These are phyloP conservation scores for Eutypella sp. DNA, from an alignment of 2,329 filamentous ascomycete species.

Conservation along the genomic window DNA sequence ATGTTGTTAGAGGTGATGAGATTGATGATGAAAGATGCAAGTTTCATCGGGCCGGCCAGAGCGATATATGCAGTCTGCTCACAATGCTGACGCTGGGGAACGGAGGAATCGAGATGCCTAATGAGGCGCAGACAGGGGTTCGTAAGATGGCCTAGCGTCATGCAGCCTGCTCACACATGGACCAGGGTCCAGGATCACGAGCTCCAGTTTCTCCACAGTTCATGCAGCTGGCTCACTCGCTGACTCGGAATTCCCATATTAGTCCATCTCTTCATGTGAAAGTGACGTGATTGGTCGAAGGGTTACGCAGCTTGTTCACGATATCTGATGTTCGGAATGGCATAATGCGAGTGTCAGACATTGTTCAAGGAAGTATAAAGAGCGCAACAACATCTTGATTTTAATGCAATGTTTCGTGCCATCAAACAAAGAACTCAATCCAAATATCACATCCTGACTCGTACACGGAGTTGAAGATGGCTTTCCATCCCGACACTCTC, in stretches of 20 bases:
- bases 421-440: conserved; percentile 13
- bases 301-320: conserved; percentile 21
- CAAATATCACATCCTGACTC: conserved; percentile 10
- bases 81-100: conserved; percentile 11
- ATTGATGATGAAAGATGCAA: conserved; percentile 5
- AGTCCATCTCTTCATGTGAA: conserved; percentile 2
- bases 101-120: conserved; percentile 6
- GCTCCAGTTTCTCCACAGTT: conserved; percentile 10
- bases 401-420: conserved; percentile 10
- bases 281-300: conserved; percentile 5
- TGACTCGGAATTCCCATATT: conserved; percentile 11
- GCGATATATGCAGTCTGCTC: conserved; percentile 18
- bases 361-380: conserved; percentile 22
- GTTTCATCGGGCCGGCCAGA: conserved; percentile 2
- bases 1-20: conserved; percentile 14
- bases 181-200: conserved; percentile 1
- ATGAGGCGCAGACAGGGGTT: conserved; percentile 8
- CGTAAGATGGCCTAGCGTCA: conserved; percentile 22
- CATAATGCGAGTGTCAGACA: conserved; percentile 8
- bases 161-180: conserved; percentile 31
- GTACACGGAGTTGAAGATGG: conserved; percentile 26
- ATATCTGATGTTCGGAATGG: conserved; percentile 15
- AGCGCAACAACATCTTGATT: conserved; percentile 9
- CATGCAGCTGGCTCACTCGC: conserved; percentile 23
- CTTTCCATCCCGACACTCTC: conserved; percentile 36